A percentile compares a stretch with the other conserved stretches of the same genome.
Evolutionary conservation across 1,284 basidiomycete species (phyloP).

Genomic region (Ceratobasidium sp.): DNA sequence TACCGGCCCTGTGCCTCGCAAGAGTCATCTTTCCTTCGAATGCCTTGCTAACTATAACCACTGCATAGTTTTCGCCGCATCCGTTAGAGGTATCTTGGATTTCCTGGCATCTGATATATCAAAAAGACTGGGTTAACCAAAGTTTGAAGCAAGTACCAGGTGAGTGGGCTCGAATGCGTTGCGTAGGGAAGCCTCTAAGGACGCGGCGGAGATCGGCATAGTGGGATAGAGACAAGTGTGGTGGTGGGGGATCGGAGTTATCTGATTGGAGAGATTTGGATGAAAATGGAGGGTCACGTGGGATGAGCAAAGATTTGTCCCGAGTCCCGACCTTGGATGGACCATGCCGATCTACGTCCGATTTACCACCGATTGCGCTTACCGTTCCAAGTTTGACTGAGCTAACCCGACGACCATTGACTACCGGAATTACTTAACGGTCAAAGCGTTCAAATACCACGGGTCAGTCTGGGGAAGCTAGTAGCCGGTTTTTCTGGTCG

Average conservation of each 20-base stretch:
- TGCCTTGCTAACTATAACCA: slow-evolving; percentile 75
- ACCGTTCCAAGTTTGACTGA: too few species aligned
- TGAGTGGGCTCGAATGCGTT: slow-evolving; percentile 48
- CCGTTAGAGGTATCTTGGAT: slow-evolving; percentile 76
- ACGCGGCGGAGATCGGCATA: slow-evolving; percentile 65
- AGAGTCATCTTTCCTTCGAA: slow-evolving; percentile 79
- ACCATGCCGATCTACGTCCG: too few species aligned
- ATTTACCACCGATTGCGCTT: too few species aligned
- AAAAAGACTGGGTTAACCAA: not conserved
- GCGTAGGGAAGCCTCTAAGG: slow-evolving; percentile 66
- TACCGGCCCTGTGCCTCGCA: slow-evolving; percentile 69
- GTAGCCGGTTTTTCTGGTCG: too few species aligned
- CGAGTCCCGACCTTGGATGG: not conserved
- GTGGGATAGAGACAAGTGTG: slow-evolving; percentile 24
- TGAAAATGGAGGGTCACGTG: too few species aligned
- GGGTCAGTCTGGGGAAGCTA: too few species aligned
- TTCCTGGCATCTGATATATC: slow-evolving; percentile 49
- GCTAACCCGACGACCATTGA: too few species aligned
- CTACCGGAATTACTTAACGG: too few species aligned
- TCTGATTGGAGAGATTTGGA: slow-evolving; percentile 20
- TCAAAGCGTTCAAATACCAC: too few species aligned
- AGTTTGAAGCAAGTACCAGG: slow-evolving; percentile 1
- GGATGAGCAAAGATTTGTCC: too few species aligned
- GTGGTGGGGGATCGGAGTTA: slow-evolving; percentile 1
- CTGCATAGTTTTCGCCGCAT: slow-evolving; percentile 74